Evolutionary conservation across 805 yeast genomes (phyloP).

Genomic region (Teunomyces aglyptinius): DNA sequence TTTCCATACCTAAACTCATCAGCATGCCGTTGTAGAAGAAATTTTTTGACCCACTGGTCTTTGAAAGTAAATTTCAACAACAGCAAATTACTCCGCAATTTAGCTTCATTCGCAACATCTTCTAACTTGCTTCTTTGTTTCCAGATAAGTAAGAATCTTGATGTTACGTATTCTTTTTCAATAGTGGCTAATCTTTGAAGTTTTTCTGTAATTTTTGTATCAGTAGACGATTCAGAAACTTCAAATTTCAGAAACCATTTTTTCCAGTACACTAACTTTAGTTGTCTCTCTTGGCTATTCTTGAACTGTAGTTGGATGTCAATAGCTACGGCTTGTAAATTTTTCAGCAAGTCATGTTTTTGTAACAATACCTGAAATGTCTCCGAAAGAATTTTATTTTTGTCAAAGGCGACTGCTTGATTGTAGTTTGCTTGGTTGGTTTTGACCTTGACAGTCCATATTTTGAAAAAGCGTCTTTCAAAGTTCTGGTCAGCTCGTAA

Average conservation of each 20-base stretch:
- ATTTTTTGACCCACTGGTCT: slow-evolving; percentile 16
- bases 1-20: slow-evolving; percentile 6
- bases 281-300: neutral
- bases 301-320: neutral
- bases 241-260: slow-evolving; percentile 9
- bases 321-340: neutral
- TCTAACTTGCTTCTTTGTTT: slow-evolving; percentile 1
- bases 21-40: neutral
- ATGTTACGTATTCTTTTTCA: slow-evolving; percentile 15
- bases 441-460: neutral
- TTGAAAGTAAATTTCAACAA: slow-evolving; percentile 11
- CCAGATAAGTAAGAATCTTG: slow-evolving; percentile 18
- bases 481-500: neutral
- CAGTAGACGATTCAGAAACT: neutral
- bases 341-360: neutral
- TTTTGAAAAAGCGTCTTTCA: neutral
- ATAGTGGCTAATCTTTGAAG: slow-evolving; percentile 10
- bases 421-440: neutral
- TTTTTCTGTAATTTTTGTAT: slow-evolving; percentile 9
- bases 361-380: neutral
- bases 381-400: neutral
- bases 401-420: neutral
- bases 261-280: slow-evolving; percentile 5
- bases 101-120: slow-evolving; percentile 1
- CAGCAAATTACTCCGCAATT: slow-evolving; percentile 3